These are phyloP conservation scores for Raddia distichophylla DNA, from an alignment of 176 grass and related monocot species.

Conservation along the genomic window DNA sequence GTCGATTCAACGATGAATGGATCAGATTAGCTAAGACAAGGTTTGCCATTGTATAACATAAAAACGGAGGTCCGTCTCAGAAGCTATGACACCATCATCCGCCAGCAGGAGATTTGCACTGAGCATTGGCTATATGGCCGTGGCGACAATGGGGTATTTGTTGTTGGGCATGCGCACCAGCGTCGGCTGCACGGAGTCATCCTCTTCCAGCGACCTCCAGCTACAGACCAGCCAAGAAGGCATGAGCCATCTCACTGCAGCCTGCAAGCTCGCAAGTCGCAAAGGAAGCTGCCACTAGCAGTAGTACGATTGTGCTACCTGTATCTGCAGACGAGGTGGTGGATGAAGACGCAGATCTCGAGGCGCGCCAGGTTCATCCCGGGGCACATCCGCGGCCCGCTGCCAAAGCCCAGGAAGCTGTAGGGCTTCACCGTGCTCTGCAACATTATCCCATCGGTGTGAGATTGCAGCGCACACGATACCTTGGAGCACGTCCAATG, in stretches of 20 bases:
- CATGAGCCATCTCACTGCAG: not conserved
- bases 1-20: too few species aligned
- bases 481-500: too few species aligned
- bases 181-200: conserved; percentile 50
- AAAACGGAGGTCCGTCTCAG: too few species aligned
- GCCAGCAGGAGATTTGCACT: too few species aligned
- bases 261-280: too few species aligned
- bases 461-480: too few species aligned
- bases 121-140: conserved; percentile 2
- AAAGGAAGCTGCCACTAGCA: not conserved
- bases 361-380: conserved; percentile 65
- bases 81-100: too few species aligned
- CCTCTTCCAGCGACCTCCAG: conserved; percentile 55
- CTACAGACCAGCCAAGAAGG: conserved; percentile 16
- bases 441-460: not conserved
- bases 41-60: too few species aligned
- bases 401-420: conserved; percentile 72
- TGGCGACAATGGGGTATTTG: conserved; percentile 54
- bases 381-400: conserved; percentile 64
- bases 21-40: too few species aligned
- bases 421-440: conserved; percentile 53
- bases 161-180: conserved; percentile 73
- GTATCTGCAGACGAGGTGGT: conserved; percentile 64
- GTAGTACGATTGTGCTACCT: not conserved
- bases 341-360: conserved; percentile 69